A percentile compares a stretch with the other conserved stretches of the same genome.
These are phyloP conservation scores for Rhodotorula sp. DNA, from an alignment of 1,284 basidiomycete genomes.

Conservation along the genomic window DNA sequence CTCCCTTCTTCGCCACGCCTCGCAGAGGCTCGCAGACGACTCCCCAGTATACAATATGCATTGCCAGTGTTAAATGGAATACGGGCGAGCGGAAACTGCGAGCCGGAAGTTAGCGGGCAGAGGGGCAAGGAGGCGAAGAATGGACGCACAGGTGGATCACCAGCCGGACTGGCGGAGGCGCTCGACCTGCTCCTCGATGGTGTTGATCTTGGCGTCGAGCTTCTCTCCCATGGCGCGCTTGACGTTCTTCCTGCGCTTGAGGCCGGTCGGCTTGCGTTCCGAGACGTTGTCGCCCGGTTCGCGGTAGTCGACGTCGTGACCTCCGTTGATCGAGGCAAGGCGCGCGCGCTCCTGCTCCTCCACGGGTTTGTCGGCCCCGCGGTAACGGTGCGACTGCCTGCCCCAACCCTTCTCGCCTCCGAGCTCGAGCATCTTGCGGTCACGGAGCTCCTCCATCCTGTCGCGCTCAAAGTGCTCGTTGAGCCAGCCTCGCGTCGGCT, in stretches of 20 bases:
- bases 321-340: conserved; percentile 17
- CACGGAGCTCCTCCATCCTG: conserved; percentile 39
- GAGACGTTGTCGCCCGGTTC: conserved; percentile 21
- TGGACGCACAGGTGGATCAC: conserved; percentile 9
- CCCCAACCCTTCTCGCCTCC: conserved; percentile 39
- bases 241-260: conserved; percentile 37
- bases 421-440: conserved; percentile 43
- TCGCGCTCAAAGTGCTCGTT: conserved; percentile 45
- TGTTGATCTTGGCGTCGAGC: conserved; percentile 17
- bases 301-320: conserved; percentile 14
- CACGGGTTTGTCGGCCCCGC: conserved; percentile 28
- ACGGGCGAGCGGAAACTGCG: too few species aligned
- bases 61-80: not conserved
- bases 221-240: conserved; percentile 30
- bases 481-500: conserved; percentile 39
- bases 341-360: conserved; percentile 27
- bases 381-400: conserved; percentile 24
- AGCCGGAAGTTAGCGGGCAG: not conserved
- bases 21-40: too few species aligned
- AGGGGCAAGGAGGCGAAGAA: not conserved
- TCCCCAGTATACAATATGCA: not conserved
- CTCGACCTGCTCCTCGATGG: conserved; percentile 31
- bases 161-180: conserved; percentile 32
- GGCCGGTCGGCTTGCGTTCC: conserved; percentile 26
- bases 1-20: too few species aligned